Evolutionary conservation across 2,329 filamentous ascomycete species (phyloP).

Genomic region (Colletotrichum sojae): DNA sequence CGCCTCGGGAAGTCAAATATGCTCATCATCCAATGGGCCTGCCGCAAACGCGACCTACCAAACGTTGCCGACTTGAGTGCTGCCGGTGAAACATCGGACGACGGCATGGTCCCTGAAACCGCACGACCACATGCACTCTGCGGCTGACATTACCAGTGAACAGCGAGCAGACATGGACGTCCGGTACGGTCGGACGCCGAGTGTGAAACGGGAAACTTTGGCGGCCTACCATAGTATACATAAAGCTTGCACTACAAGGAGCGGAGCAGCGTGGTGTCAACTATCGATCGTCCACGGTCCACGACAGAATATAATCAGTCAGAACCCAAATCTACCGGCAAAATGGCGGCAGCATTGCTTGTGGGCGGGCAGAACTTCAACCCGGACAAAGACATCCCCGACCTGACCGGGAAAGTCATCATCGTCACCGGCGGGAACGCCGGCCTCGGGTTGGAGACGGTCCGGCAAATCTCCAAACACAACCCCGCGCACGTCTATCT

Average conservation of each 20-base stretch:
- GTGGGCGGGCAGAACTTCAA: constrained; percentile 34
- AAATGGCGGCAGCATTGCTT: constrained; percentile 31
- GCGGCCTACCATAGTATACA: not conserved
- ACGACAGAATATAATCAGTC: not conserved
- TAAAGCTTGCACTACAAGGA: not conserved
- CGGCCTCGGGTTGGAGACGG: constrained; percentile 57
- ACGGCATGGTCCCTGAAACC: not conserved
- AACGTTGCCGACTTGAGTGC: not conserved
- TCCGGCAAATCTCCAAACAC: constrained; percentile 56
- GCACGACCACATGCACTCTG: not conserved
- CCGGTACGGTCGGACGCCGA: constrained; percentile 27
- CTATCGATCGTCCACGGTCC: too few species aligned
- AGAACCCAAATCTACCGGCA: not conserved
- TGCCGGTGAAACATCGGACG: not conserved
- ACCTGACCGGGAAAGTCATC: constrained; percentile 52
- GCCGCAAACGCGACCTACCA: not conserved
- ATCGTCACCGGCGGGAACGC: constrained; percentile 56
- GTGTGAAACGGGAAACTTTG: constrained; percentile 34
- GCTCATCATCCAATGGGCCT: not conserved
- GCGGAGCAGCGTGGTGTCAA: too few species aligned
- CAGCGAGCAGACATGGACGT: not conserved
- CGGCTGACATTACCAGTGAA: constrained; percentile 13
- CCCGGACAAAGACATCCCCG: constrained; percentile 48
- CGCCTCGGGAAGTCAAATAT: not conserved
- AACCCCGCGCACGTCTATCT: constrained; percentile 40